Conservation (phyloP, 2,329 filamentous ascomycete species). For the Sporothrix brasiliensis region DNA sequence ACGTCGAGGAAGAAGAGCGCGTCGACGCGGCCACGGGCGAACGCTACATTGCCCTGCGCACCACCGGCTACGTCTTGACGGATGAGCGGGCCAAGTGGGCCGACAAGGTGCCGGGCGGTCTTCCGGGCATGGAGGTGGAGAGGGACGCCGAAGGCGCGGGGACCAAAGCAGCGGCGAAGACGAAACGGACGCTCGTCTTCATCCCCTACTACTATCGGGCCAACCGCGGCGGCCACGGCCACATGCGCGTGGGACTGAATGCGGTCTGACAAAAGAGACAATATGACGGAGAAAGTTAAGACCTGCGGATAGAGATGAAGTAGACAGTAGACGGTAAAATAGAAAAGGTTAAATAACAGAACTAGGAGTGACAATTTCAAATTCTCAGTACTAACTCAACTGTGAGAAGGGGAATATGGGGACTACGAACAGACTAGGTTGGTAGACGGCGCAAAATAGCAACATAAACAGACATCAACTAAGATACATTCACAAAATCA, state of each 20-base stretch:
- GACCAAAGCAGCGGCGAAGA: not conserved
- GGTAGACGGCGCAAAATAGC: too few species aligned
- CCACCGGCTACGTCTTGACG: not conserved
- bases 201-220: conserved; percentile 11
- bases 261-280: not conserved
- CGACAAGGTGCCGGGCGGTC: not conserved
- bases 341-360: too few species aligned
- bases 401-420: too few species aligned
- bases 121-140: not conserved
- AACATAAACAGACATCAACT: too few species aligned
- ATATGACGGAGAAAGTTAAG: too few species aligned
- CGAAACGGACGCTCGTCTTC: not conserved
- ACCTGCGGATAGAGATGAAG: too few species aligned
- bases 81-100: not conserved
- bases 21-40: not conserved
- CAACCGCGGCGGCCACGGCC: conserved; percentile 10
- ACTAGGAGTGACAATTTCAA: too few species aligned
- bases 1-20: conserved; percentile 13
- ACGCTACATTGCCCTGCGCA: not conserved
- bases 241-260: conserved; percentile 11
- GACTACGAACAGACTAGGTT: too few species aligned
- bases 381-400: too few species aligned
- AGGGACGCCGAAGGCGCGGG: too few species aligned
- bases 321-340: too few species aligned
- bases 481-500: too few species aligned